Conservation (phyloP, 1,284 basidiomycete species). For the Ustilago xerochloae region DNA sequence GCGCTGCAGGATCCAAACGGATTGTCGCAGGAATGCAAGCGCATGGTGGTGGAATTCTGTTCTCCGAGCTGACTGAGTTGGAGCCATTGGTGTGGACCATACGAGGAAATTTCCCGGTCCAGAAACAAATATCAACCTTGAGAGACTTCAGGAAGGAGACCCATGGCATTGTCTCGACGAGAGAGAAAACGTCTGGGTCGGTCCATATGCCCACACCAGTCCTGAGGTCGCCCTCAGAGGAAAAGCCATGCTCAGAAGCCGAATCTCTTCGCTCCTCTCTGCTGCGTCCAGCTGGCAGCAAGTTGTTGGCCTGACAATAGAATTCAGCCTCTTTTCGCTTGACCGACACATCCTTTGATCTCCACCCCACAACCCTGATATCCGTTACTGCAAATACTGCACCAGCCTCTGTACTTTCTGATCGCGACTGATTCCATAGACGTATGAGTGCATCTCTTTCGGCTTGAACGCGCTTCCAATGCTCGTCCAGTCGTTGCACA, state of each 20-base stretch:
- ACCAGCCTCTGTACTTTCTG: not conserved
- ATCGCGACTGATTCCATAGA: not conserved
- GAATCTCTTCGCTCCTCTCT: not conserved
- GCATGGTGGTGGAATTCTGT: no score
- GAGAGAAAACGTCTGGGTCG: constrained; percentile 13
- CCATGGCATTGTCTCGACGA: constrained; percentile 5
- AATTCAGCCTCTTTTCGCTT: no score
- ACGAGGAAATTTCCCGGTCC: constrained; percentile 10
- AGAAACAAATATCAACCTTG: not conserved
- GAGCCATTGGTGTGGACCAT: no score
- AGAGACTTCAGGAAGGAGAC: not conserved
- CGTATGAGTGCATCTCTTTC: not conserved
- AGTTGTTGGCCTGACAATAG: no score
- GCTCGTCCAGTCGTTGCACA: not conserved
- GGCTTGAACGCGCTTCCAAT: not conserved
- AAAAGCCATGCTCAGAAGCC: no score
- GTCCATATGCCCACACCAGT: not conserved
- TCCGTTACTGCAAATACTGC: not conserved
- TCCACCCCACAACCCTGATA: not conserved
- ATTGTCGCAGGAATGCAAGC: not conserved
- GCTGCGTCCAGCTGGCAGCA: no score
- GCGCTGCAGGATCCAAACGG: not conserved
- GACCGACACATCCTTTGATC: no score
- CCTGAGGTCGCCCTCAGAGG: no score
- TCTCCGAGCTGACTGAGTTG: no score